phyloP scores from a whole-genome alignment of 2,329 filamentous ascomycete genomes.

The Calonectria pseudoreteaudii region DNA sequence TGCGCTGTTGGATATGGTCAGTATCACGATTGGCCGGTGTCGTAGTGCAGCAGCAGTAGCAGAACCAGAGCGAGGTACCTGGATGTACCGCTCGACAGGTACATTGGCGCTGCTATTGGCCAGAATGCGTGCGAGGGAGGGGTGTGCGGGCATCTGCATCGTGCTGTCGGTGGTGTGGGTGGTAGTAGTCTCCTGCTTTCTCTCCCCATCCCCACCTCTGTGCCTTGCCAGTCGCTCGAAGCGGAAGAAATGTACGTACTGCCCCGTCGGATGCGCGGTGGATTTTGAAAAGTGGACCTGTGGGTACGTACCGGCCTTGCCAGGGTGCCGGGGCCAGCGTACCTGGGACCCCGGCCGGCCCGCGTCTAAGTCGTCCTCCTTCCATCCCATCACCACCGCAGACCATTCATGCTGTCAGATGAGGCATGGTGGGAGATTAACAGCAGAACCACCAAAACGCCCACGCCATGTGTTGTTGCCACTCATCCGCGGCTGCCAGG shows the following conservation, averaged over 20 bases:
- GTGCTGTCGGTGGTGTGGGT: constrained; percentile 12
- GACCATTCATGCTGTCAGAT: constrained; percentile 38
- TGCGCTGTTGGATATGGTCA: not conserved
- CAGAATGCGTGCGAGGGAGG: constrained; percentile 7
- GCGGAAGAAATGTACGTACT: constrained; percentile 16
- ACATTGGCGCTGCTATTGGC: constrained; percentile 15
- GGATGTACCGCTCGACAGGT: constrained; percentile 22
- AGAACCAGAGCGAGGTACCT: constrained; percentile 12
- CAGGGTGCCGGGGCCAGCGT: constrained; percentile 11
- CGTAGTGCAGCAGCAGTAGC: not conserved
- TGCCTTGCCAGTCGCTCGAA: constrained; percentile 10
- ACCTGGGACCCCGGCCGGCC: constrained; percentile 25
- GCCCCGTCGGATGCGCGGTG: not conserved
- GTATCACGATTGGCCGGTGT: constrained; percentile 16
- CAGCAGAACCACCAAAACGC: constrained; percentile 32
- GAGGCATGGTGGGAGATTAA: constrained; percentile 42
- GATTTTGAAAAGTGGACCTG: not conserved
- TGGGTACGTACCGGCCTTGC: constrained; percentile 24
- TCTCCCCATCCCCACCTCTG: constrained; percentile 15
- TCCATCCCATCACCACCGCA: constrained; percentile 37
- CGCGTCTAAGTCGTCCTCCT: constrained; percentile 39
- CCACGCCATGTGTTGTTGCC: constrained; percentile 41
- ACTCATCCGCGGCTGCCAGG: constrained; percentile 32
- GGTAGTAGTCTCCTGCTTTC: constrained; percentile 14
- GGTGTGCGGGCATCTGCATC: constrained; percentile 6